Conservation (phyloP, 2,329 filamentous ascomycete species). For the Ceratocystiopsis sp. region DNA sequence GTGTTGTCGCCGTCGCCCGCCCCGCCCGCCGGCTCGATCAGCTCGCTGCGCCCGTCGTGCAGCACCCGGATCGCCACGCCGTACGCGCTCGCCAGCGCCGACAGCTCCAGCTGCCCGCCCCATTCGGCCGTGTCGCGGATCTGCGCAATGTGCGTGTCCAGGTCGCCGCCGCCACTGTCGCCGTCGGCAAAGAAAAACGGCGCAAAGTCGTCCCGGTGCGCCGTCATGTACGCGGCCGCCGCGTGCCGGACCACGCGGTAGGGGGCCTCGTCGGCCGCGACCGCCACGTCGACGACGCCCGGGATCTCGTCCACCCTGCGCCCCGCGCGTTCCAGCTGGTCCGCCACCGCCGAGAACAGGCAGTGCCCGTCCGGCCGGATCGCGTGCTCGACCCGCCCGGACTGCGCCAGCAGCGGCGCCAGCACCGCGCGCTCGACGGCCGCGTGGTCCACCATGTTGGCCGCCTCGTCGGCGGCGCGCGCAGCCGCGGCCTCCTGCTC, state of each 20-base stretch:
- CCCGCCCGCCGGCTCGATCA: constrained; percentile 40
- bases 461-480: constrained; percentile 59
- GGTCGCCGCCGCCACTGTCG: constrained; percentile 45
- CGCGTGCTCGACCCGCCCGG: constrained; percentile 54
- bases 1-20: constrained; percentile 11
- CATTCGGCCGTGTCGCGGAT: constrained; percentile 83
- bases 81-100: constrained; percentile 69
- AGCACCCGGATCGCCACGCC: constrained; percentile 68
- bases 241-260: constrained; percentile 54
- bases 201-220: constrained; percentile 63
- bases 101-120: constrained; percentile 84
- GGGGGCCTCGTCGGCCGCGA: constrained; percentile 17
- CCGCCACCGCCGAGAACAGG: constrained; percentile 78
- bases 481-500: constrained; percentile 56
- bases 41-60: constrained; percentile 68
- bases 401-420: constrained; percentile 43
- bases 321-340: constrained; percentile 47
- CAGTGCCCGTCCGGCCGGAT: constrained; percentile 90
- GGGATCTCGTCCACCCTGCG: constrained; percentile 21
- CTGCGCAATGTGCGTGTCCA: constrained; percentile 55
- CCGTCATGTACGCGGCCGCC: constrained; percentile 61
- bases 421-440: constrained; percentile 54
- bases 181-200: constrained; percentile 35
- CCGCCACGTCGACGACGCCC: constrained; percentile 5
- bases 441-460: constrained; percentile 55